Evolutionary conservation across 495 filamentous ascomycete species (phyloP).

Genomic region (Penicillium waksmanii): DNA sequence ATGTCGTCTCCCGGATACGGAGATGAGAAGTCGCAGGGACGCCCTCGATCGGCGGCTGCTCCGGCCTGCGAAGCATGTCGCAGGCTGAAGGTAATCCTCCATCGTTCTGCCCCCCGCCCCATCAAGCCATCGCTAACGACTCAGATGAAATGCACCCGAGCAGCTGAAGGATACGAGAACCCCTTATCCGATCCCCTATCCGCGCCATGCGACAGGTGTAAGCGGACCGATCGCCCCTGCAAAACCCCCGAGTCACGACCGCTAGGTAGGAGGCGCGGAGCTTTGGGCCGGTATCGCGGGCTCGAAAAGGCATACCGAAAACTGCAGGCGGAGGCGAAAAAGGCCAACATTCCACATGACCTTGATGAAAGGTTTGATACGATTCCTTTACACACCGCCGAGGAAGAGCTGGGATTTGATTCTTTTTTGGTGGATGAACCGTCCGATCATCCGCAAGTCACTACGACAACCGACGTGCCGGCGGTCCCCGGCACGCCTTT

Average conservation of each 20-base stretch:
- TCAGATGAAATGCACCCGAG: conserved; percentile 33
- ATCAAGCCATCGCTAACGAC: neutral
- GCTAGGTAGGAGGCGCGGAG: conserved; percentile 27
- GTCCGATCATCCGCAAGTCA: neutral
- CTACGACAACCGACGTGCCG: neutral
- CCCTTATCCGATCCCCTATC: neutral
- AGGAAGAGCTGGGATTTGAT: neutral
- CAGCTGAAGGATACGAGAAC: neutral
- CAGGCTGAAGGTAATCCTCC: conserved; percentile 17
- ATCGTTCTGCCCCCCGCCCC: no score
- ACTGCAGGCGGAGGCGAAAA: conserved; percentile 27
- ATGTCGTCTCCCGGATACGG: neutral
- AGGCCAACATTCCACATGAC: conserved; percentile 4
- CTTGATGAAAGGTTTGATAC: neutral
- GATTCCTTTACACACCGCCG: neutral
- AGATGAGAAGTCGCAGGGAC: neutral
- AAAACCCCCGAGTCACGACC: conserved; percentile 25
- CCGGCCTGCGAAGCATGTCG: conserved; percentile 23
- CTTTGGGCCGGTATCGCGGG: conserved; percentile 28
- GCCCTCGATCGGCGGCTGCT: neutral
- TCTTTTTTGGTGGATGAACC: neutral
- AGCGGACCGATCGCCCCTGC: conserved; percentile 25
- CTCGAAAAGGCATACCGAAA: conserved; percentile 34
- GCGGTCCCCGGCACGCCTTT: neutral
- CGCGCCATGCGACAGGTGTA: conserved; percentile 28